Evolutionary conservation across 768 basidiomycete genomes (phyloP).

Genomic region (Termitomyces sp.): DNA sequence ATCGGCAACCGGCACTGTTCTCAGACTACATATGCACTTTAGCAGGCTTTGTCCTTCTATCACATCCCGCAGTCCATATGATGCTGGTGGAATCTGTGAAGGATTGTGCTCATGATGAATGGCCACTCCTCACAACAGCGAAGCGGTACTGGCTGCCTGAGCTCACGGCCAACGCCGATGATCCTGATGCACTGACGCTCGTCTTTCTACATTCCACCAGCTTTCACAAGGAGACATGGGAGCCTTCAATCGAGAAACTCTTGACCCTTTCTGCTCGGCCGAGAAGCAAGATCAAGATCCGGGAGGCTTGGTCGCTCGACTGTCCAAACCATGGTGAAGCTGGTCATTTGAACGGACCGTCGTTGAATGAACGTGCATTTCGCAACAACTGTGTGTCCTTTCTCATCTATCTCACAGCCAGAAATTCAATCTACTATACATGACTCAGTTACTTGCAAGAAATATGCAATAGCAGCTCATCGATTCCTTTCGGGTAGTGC

Average conservation of each 20-base stretch:
- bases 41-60: background rate
- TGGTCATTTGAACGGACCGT: conserved; percentile 43
- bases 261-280: conserved; percentile 26
- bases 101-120: conserved; percentile 32
- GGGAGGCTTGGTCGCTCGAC: conserved; percentile 64
- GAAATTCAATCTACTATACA: background rate
- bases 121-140: conserved; percentile 47
- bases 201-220: conserved; percentile 65
- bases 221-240: conserved; percentile 74
- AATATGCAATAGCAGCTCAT: conserved; percentile 54
- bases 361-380: conserved; percentile 37
- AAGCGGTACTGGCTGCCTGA: conserved; percentile 50
- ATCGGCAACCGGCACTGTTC: background rate
- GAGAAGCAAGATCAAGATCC: conserved; percentile 27
- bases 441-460: conserved; percentile 53
- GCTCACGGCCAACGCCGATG: conserved; percentile 26
- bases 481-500: conserved; percentile 46
- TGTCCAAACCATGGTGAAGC: conserved; percentile 72
- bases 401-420: background rate
- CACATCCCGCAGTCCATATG: background rate
- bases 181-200: conserved; percentile 46
- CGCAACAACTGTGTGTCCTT: conserved; percentile 37
- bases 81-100: conserved; percentile 19
- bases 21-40: background rate
- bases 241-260: conserved; percentile 48